Evolutionary conservation across 768 basidiomycete species (phyloP).

Genomic region (Suillus fuscotomentosus): DNA sequence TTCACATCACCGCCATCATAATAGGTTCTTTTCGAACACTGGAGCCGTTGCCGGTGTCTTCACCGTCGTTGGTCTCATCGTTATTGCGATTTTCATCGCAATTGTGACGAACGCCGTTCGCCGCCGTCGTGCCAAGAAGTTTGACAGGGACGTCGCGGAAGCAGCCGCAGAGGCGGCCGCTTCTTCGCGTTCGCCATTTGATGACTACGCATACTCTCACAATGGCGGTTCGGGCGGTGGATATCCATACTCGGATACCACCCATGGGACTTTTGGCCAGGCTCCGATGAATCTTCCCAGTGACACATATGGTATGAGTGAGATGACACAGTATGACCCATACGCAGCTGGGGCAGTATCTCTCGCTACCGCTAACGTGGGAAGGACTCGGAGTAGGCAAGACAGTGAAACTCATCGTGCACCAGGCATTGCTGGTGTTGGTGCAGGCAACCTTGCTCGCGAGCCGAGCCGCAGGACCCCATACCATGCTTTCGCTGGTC

Average conservation of each 20-base stretch:
- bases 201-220: slow-evolving; percentile 38
- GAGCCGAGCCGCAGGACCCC: slow-evolving; percentile 31
- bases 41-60: slow-evolving; percentile 74
- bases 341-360: slow-evolving; percentile 26
- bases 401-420: slow-evolving; percentile 31
- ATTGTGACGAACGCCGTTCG: slow-evolving; percentile 53
- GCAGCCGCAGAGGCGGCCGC: slow-evolving; percentile 66
- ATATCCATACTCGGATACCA: slow-evolving; percentile 46
- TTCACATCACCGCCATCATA: slow-evolving; percentile 4
- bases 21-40: slow-evolving; percentile 69
- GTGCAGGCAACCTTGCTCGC: slow-evolving; percentile 29
- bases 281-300: slow-evolving; percentile 37
- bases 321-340: slow-evolving; percentile 40
- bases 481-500: slow-evolving; percentile 40
- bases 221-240: slow-evolving; percentile 19
- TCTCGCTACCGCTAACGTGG: slow-evolving; percentile 18
- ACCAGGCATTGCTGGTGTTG: slow-evolving; percentile 39
- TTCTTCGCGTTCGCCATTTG: slow-evolving; percentile 49
- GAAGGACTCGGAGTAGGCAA: slow-evolving; percentile 23
- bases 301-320: slow-evolving; percentile 53
- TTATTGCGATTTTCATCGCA: slow-evolving; percentile 46
- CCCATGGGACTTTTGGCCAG: slow-evolving; percentile 58
- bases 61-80: slow-evolving; percentile 66
- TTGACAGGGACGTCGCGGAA: slow-evolving; percentile 73
- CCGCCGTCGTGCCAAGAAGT: slow-evolving; percentile 58